Evolutionary conservation across 352 stramenopile genomes (phyloP).

Genomic region (Phytophthora aleatoria): DNA sequence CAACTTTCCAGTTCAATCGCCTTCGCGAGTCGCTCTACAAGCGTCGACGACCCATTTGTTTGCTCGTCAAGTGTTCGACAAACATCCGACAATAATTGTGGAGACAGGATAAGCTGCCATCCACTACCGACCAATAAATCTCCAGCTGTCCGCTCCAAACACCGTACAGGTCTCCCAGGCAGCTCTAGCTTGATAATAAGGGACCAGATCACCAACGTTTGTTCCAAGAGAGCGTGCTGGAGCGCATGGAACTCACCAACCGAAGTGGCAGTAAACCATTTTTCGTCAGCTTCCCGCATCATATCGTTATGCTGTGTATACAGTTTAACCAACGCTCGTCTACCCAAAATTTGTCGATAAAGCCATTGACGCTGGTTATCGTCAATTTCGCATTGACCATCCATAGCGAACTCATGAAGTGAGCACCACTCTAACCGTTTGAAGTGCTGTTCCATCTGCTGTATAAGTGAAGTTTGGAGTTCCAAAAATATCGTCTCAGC

Average conservation of each 20-base stretch:
- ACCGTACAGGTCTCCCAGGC: slow-evolving; percentile 23
- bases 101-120: slow-evolving; percentile 43
- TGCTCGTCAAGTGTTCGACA: slow-evolving; percentile 21
- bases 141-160: slow-evolving; percentile 34
- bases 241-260: slow-evolving; percentile 44
- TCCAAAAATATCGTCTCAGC: slow-evolving; percentile 53
- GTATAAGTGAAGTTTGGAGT: slow-evolving; percentile 44
- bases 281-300: slow-evolving; percentile 33
- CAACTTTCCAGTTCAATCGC: slow-evolving; percentile 41
- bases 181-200: slow-evolving; percentile 47
- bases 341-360: slow-evolving; percentile 31
- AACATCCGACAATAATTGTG: slow-evolving; percentile 36
- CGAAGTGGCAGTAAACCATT: slow-evolving; percentile 39
- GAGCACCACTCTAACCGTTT: slow-evolving; percentile 19
- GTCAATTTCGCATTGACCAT: neutral
- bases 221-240: slow-evolving; percentile 48
- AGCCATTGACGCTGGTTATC: slow-evolving; percentile 16
- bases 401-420: slow-evolving; percentile 11
- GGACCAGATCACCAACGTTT: slow-evolving; percentile 52
- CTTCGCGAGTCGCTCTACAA: slow-evolving; percentile 20
- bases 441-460: slow-evolving; percentile 40
- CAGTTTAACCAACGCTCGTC: slow-evolving; percentile 13
- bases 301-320: slow-evolving; percentile 28
- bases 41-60: slow-evolving; percentile 5
- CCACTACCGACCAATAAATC: slow-evolving; percentile 35